phyloP scores from a whole-genome alignment of 2,329 filamentous ascomycete genomes.

The Fusarium zealandicum region DNA sequence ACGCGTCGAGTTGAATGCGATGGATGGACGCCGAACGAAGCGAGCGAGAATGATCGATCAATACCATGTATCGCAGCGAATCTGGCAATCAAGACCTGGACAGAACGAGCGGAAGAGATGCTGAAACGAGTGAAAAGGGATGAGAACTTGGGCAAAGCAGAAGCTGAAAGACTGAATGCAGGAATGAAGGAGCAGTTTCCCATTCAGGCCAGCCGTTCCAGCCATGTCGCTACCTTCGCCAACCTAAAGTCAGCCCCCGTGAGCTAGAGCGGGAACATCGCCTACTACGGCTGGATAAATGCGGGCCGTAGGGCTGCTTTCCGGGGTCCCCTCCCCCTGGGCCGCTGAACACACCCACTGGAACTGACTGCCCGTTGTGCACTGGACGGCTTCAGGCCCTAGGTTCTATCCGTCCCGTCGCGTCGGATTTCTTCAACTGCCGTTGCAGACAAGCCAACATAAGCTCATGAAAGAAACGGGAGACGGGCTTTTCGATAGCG shows the following conservation, averaged over 20 bases:
- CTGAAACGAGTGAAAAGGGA: not conserved
- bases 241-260: constrained; percentile 9
- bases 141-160: not conserved
- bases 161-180: not conserved
- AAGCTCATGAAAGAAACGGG: not conserved
- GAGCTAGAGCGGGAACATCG: constrained; percentile 1
- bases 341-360: not conserved
- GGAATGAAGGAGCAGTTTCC: constrained; percentile 9
- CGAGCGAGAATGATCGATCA: not conserved
- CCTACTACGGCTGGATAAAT: constrained; percentile 3
- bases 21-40: not conserved
- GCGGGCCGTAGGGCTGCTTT: constrained; percentile 16
- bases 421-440: constrained; percentile 2
- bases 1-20: not conserved
- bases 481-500: constrained; percentile 9
- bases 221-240: constrained; percentile 8
- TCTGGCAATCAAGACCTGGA: constrained; percentile 4
- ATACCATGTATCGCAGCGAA: not conserved
- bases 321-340: not conserved
- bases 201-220: constrained; percentile 21
- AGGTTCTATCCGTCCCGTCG: not conserved
- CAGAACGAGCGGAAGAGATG: constrained; percentile 8
- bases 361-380: no score
- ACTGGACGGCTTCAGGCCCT: not conserved
- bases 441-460: not conserved